phyloP scores from a whole-genome alignment of 768 basidiomycete species.

The Thelephora ganbajun region DNA sequence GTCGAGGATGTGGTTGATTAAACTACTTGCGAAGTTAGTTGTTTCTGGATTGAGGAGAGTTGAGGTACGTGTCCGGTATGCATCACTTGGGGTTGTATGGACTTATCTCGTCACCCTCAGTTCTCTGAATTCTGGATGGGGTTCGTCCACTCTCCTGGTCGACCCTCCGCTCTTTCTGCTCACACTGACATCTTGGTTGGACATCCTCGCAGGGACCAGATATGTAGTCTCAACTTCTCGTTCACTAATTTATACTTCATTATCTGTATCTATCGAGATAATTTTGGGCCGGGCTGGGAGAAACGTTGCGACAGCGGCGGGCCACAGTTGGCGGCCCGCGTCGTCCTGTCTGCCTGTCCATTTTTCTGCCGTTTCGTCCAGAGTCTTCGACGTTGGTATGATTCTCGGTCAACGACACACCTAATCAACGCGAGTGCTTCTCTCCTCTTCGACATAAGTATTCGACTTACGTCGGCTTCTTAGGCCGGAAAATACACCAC shows the following conservation, averaged over 20 bases:
- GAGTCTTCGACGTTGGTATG: constrained; percentile 75
- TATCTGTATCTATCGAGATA: constrained; percentile 53
- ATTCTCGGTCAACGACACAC: constrained; percentile 63
- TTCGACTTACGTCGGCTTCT: not conserved
- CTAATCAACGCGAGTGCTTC: constrained; percentile 64
- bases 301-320: constrained; percentile 30
- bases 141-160: constrained; percentile 23
- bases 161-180: not conserved
- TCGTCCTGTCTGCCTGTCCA: constrained; percentile 49
- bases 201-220: constrained; percentile 45
- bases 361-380: constrained; percentile 70
- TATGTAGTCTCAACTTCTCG: constrained; percentile 68
- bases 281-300: constrained; percentile 35
- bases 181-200: too few species aligned
- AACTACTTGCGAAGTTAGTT: constrained; percentile 45
- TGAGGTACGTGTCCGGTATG: constrained; percentile 36
- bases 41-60: constrained; percentile 58
- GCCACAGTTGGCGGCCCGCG: constrained; percentile 47
- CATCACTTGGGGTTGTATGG: not conserved
- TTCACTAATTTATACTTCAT: constrained; percentile 62
- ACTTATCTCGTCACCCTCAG: constrained; percentile 18
- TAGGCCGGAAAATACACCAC: constrained; percentile 78
- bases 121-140: constrained; percentile 88
- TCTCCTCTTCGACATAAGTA: not conserved
- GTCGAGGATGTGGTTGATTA: constrained; percentile 74